These are phyloP conservation scores for Boletus eberwhitei DNA, from an alignment of 768 basidiomycete genomes.

Conservation along the genomic window DNA sequence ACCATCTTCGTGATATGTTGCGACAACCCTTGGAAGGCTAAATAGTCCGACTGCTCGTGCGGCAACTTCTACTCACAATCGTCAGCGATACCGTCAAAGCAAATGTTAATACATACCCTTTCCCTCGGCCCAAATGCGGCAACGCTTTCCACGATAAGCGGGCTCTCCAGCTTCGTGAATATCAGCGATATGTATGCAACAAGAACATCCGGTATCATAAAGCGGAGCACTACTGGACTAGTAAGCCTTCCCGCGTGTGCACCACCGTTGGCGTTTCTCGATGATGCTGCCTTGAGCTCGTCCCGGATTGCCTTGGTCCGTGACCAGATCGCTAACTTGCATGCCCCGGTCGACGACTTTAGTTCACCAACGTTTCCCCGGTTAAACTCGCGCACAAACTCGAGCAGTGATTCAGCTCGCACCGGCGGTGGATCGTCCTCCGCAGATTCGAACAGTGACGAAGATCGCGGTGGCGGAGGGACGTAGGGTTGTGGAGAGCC, in stretches of 20 bases:
- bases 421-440: slow-evolving; percentile 39
- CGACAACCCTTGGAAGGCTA: slow-evolving; percentile 60
- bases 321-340: slow-evolving; percentile 56
- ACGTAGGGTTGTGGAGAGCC: slow-evolving; percentile 59
- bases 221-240: slow-evolving; percentile 45
- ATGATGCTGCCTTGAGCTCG: background rate
- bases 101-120: slow-evolving; percentile 38
- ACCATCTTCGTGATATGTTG: slow-evolving; percentile 65
- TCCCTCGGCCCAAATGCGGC: slow-evolving; percentile 75
- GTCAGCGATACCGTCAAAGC: slow-evolving; percentile 2
- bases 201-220: slow-evolving; percentile 62
- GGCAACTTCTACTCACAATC: slow-evolving; percentile 50
- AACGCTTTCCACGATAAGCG: slow-evolving; percentile 57
- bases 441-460: slow-evolving; percentile 41
- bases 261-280: background rate
- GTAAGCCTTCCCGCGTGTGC: slow-evolving; percentile 13
- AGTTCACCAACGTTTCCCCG: slow-evolving; percentile 16
- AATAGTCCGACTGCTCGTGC: slow-evolving; percentile 66
- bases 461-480: slow-evolving; percentile 35
- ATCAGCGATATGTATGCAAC: slow-evolving; percentile 59
- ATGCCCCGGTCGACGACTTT: slow-evolving; percentile 5
- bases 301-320: slow-evolving; percentile 23
- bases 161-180: slow-evolving; percentile 32
- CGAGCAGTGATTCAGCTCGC: slow-evolving; percentile 42
- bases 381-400: slow-evolving; percentile 62